Conservation (phyloP, 148 eudicot genomes). For the Diospyros lotus region DNA sequence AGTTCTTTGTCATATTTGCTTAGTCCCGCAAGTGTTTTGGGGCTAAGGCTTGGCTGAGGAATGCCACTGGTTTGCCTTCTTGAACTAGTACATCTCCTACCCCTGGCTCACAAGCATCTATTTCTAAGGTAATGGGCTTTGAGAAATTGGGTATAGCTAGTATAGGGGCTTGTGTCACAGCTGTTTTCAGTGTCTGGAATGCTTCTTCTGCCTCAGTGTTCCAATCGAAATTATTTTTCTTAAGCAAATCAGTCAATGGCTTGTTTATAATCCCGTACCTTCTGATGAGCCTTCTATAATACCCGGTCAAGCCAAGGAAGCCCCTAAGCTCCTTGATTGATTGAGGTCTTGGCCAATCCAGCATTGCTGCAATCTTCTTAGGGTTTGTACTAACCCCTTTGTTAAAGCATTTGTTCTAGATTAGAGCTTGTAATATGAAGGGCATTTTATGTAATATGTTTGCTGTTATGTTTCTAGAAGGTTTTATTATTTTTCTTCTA, state of each 20-base stretch:
- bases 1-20: too few species aligned
- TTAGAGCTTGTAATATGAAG: too few species aligned
- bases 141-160: neutral
- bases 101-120: neutral
- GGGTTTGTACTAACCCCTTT: neutral
- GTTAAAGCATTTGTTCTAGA: too few species aligned
- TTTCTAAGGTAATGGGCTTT: neutral
- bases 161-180: neutral
- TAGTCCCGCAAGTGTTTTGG: too few species aligned
- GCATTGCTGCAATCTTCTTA: neutral
- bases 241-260: neutral
- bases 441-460: too few species aligned
- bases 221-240: neutral
- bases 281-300: too few species aligned
- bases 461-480: too few species aligned
- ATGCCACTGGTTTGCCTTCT: neutral
- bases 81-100: neutral
- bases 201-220: neutral
- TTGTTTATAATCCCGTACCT: too few species aligned
- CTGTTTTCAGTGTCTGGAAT: neutral
- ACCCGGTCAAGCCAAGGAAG: too few species aligned
- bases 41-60: too few species aligned
- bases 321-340: neutral
- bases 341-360: neutral
- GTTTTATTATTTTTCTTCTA: too few species aligned